These are phyloP conservation scores for Trichoderma sp. DNA, from an alignment of 2,329 filamentous ascomycete genomes.

Conservation along the genomic window DNA sequence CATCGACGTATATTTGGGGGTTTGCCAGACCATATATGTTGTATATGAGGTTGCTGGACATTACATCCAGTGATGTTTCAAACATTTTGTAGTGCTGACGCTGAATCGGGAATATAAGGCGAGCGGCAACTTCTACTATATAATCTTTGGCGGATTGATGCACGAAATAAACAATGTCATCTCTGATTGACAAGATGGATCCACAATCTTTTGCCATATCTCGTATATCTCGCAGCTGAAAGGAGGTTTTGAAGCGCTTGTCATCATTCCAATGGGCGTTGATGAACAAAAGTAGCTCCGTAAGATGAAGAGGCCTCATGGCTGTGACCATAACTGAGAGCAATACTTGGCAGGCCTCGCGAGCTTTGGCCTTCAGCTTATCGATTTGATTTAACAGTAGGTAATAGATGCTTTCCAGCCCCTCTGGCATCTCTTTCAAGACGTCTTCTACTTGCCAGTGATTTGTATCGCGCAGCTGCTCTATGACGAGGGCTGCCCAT, in stretches of 20 bases:
- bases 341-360: neutral
- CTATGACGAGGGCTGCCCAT: neutral
- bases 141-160: neutral
- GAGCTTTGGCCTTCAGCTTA: neutral
- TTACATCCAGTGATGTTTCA: neutral
- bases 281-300: neutral
- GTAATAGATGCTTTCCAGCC: neutral
- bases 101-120: neutral
- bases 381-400: neutral
- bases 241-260: neutral
- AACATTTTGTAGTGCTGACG: neutral
- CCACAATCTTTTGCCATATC: neutral
- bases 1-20: neutral
- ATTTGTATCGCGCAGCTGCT: neutral
- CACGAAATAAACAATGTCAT: neutral
- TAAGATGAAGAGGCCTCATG: neutral
- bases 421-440: neutral
- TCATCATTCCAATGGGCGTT: neutral
- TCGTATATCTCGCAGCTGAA: neutral
- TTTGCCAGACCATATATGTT: neutral
- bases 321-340: neutral
- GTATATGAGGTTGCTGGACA: neutral
- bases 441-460: neutral
- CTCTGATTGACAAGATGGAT: neutral
- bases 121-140: neutral